phyloP scores from a whole-genome alignment of 805 yeast species.

The Wickerhamiella dianesei region DNA sequence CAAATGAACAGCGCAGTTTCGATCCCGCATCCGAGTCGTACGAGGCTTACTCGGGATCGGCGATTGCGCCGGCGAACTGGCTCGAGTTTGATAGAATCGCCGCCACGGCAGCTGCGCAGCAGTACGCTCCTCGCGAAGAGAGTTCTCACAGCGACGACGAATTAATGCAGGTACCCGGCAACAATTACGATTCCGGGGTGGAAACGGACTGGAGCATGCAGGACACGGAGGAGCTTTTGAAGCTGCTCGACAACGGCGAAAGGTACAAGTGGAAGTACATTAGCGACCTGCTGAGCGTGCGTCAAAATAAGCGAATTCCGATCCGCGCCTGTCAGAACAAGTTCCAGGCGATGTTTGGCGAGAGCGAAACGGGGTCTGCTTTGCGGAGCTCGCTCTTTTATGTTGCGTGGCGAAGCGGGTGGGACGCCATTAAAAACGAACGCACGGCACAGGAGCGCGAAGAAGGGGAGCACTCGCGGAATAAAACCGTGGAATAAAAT shows the following conservation, averaged over 20 bases:
- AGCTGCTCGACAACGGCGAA: slow-evolving; percentile 39
- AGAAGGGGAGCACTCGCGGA: neutral
- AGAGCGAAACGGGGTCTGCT: slow-evolving; percentile 35
- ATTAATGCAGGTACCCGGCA: slow-evolving; percentile 12
- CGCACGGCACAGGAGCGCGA: slow-evolving; percentile 11
- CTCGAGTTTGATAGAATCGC: neutral
- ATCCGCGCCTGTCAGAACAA: slow-evolving; percentile 43
- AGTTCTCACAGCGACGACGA: slow-evolving; percentile 4
- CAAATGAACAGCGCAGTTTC: too few species aligned
- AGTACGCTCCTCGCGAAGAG: neutral
- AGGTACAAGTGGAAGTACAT: slow-evolving; percentile 48
- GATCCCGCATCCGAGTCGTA: too few species aligned
- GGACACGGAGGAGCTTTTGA: slow-evolving; percentile 35
- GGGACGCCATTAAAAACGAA: slow-evolving; percentile 25
- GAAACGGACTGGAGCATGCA: slow-evolving; percentile 28
- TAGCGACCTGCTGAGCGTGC: slow-evolving; percentile 27
- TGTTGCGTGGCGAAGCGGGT: slow-evolving; percentile 34
- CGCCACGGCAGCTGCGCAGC: neutral
- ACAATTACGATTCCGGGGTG: slow-evolving; percentile 8
- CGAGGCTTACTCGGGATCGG: too few species aligned
- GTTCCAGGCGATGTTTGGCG: slow-evolving; percentile 41
- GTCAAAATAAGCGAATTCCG: slow-evolving; percentile 31
- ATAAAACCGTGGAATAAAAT: neutral
- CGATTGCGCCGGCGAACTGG: neutral
- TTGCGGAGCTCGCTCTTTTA: slow-evolving; percentile 43